Evolutionary conservation across 148 eudicot species (phyloP).

Genomic region (Vaccinium corymbosum): DNA sequence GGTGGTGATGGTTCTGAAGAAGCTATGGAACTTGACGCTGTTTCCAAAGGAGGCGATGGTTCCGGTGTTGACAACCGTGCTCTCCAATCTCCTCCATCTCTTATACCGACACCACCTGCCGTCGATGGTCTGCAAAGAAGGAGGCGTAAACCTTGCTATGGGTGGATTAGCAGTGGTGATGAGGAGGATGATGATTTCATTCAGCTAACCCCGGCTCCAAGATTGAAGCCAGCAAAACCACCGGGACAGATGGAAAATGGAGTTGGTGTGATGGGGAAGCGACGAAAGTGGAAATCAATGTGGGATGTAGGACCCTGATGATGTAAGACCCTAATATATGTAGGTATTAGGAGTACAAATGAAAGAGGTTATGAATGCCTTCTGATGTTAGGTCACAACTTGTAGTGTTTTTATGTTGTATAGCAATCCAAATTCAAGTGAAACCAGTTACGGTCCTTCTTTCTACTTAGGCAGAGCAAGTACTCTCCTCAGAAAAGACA

Average conservation of each 20-base stretch:
- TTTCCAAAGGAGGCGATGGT: neutral
- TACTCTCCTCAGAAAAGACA: neutral
- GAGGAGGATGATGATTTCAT: constrained; percentile 18
- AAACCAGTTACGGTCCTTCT: neutral
- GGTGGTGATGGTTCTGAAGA: neutral
- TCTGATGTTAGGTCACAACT: neutral
- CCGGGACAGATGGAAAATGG: neutral
- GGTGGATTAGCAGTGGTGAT: constrained; percentile 25
- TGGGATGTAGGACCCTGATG: constrained; percentile 23
- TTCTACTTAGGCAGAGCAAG: neutral
- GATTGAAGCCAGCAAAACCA: neutral
- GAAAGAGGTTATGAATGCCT: neutral
- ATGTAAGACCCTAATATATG: neutral
- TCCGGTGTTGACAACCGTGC: neutral
- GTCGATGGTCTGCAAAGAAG: neutral
- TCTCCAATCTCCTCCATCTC: neutral
- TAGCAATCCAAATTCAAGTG: neutral
- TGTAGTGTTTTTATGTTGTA: neutral
- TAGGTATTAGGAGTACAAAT: neutral
- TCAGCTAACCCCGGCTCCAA: constrained; percentile 11
- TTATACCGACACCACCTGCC: neutral
- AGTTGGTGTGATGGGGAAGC: neutral
- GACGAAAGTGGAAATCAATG: constrained; percentile 13
- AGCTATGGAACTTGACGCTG: neutral
- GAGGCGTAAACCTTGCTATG: constrained; percentile 23